phyloP scores from a whole-genome alignment of 2,329 filamentous ascomycete species.

The Cadophora malorum region DNA sequence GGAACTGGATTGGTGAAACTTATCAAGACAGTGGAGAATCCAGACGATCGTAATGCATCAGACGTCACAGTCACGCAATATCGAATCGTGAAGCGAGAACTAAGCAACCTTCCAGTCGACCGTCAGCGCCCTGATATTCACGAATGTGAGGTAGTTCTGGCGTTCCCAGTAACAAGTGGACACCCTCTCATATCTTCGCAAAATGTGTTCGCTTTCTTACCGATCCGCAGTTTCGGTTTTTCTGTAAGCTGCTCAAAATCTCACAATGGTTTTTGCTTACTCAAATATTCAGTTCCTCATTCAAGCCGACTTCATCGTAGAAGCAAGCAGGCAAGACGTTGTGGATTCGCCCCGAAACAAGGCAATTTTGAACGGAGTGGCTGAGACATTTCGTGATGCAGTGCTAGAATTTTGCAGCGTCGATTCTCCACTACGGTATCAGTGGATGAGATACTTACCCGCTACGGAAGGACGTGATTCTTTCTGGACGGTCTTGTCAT shows the following conservation, averaged over 20 bases:
- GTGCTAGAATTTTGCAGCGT: conserved; percentile 26
- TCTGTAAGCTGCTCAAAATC: conserved; percentile 26
- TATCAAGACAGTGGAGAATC: conserved; percentile 16
- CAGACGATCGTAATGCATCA: neutral
- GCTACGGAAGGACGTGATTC: neutral
- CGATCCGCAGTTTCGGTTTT: conserved; percentile 33
- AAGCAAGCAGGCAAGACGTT: conserved; percentile 34
- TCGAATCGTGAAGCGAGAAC: neutral
- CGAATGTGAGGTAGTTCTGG: conserved; percentile 30
- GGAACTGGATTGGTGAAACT: neutral
- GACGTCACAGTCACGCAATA: neutral
- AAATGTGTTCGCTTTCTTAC: conserved; percentile 36
- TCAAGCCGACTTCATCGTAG: conserved; percentile 36
- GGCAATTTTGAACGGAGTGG: conserved; percentile 19
- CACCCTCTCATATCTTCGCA: conserved; percentile 24
- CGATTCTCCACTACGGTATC: conserved; percentile 20
- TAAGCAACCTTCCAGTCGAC: neutral
- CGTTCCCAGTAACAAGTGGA: conserved; percentile 37
- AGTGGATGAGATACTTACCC: conserved; percentile 34
- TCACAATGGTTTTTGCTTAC: neutral
- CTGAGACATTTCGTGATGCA: conserved; percentile 25
- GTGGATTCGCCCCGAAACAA: conserved; percentile 29
- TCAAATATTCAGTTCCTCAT: conserved; percentile 26
- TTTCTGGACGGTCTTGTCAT: neutral
- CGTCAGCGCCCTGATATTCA: neutral